Base-by-base conservation (phyloP, 495 filamentous ascomycete species). In the Platismatia glauca region DNA sequence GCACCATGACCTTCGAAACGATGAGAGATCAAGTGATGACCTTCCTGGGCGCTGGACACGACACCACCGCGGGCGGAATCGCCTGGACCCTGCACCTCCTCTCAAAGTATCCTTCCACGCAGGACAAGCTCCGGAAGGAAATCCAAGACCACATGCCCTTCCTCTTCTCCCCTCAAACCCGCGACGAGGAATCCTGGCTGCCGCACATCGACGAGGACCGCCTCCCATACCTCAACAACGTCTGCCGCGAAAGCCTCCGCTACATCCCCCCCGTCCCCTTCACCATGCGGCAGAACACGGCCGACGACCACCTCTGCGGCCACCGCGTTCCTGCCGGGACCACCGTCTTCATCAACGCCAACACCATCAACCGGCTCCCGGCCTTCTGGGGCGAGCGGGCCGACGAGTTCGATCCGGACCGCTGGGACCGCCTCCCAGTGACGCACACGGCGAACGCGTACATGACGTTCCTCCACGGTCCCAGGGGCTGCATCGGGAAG, bases 381-480 rank as follows among this genome's bases (percentile, higher is more conserved):
- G 79, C 82, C 29, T 83, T 75, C 71, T 79, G 83, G 70, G 82
- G 77, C 35, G 67, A 77, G 34, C 75, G 66, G 41, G 75, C 81
- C 64, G 78, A 81, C 35, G 65, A 75, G 46, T 71, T 71, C 59
- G 68, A 70, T n/a, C 69, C 69, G 1, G 69, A 71, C 34, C 53
- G 69, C 13, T 71, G 69, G 69, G 66, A 71, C 50, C 37, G 57
- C 20, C 44, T 70, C 7, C 69, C 69, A 15, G 58, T 31, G 5
- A 57, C 59, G 1, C 58, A 65, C 31, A 67, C 59, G 4, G 55
- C 60, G 15, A 68, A 67, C 34, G 66, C 68, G 9, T 71, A 60
- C 35, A 64, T 71, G 63, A 65, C 69, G 13, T 71, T 71, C 18
- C 55, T 68, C 9, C 68, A 68, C 11, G 69, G 69, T 0, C 68